phyloP scores from a whole-genome alignment of 306 rosid species.

The Ormosia emarginata region DNA sequence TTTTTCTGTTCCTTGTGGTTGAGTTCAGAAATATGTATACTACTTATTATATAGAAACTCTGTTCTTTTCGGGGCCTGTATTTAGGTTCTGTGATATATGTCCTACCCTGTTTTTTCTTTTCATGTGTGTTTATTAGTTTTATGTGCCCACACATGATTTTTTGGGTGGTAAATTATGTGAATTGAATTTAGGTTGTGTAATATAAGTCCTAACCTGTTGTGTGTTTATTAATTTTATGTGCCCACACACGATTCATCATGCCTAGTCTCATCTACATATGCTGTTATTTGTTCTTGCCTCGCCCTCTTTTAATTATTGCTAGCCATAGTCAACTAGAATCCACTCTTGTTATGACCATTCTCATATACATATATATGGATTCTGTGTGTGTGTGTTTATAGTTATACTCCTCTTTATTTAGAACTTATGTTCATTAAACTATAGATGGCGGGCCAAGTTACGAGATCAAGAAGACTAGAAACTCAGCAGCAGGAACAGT shows the following conservation, averaged over 20 bases:
- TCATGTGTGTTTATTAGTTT: too few species aligned
- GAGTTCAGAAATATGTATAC: background rate
- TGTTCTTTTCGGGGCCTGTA: background rate
- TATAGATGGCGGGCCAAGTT: constrained; percentile 55
- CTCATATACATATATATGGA: background rate
- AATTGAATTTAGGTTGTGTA: background rate
- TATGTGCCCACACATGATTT: too few species aligned
- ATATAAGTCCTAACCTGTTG: background rate
- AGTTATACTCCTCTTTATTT: background rate
- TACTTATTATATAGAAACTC: background rate
- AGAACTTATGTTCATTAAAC: constrained; percentile 1
- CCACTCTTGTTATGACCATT: background rate
- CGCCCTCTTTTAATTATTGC: background rate
- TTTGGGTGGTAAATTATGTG: background rate
- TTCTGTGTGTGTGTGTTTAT: background rate
- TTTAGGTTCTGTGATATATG: too few species aligned
- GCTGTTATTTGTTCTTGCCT: background rate
- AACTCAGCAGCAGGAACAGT: constrained; percentile 52
- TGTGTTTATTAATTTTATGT: background rate
- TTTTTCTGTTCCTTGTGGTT: background rate
- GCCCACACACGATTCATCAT: background rate
- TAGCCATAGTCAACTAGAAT: background rate
- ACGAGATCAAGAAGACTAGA: constrained; percentile 44
- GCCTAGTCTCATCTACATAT: background rate
- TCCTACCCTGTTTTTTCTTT: too few species aligned